Conservation (phyloP, 768 basidiomycete species). For the Coprinellus micaceus region DNA sequence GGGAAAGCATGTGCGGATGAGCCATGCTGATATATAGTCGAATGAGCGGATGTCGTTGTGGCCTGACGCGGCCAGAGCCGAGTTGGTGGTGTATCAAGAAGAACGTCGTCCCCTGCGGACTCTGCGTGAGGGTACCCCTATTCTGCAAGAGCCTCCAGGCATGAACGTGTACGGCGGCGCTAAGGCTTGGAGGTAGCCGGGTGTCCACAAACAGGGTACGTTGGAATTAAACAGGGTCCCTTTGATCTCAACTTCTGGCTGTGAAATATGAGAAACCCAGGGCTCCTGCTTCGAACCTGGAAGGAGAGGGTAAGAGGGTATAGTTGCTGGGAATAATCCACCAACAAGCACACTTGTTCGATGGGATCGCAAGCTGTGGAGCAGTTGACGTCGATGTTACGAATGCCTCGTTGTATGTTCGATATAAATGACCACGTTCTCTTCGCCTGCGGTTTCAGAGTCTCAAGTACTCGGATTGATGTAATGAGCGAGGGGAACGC, state of each 20-base stretch:
- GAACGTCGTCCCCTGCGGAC: neutral
- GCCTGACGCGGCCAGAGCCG: too few species aligned
- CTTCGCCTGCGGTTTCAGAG: neutral
- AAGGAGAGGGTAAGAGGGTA: neutral
- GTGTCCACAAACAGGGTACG: neutral
- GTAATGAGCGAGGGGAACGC: neutral
- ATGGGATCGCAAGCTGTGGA: slow-evolving; percentile 5
- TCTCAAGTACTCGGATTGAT: neutral
- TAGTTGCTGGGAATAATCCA: neutral
- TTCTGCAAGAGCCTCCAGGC: slow-evolving; percentile 10
- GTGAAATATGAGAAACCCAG: neutral
- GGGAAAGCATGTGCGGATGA: neutral
- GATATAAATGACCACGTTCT: neutral
- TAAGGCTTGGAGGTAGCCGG: neutral
- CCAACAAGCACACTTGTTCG: neutral
- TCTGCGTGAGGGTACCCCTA: neutral
- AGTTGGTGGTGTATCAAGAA: slow-evolving; percentile 1
- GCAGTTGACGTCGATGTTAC: slow-evolving; percentile 14
- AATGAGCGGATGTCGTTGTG: neutral
- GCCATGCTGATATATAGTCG: slow-evolving; percentile 3
- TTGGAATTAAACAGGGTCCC: neutral
- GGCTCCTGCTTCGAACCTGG: neutral
- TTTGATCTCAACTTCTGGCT: neutral
- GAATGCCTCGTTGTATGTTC: slow-evolving; percentile 8
- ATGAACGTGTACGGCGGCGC: slow-evolving; percentile 14